phyloP scores from a whole-genome alignment of 2,329 filamentous ascomycete genomes.

The Xylaria sp. region DNA sequence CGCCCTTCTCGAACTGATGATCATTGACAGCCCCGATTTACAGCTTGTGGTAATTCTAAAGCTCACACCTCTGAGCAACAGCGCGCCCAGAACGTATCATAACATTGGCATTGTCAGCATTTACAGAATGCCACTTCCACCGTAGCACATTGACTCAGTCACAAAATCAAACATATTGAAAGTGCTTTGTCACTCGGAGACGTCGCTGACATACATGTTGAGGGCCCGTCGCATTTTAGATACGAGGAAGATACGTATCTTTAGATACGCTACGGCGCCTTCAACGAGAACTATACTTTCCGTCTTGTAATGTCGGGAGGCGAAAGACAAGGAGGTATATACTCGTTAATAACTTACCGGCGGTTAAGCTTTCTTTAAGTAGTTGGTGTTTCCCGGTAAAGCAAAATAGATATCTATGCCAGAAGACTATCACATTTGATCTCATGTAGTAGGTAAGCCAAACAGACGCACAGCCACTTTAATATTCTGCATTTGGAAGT shows the following conservation, averaged over 20 bases:
- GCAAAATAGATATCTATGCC: background rate
- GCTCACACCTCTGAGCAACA: background rate
- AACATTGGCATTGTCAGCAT: background rate
- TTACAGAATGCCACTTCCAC: background rate
- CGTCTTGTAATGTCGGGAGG: background rate
- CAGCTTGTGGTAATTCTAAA: background rate
- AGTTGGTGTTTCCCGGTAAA: conserved; percentile 1
- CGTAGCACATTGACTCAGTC: background rate
- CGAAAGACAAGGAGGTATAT: background rate
- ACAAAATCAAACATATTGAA: background rate
- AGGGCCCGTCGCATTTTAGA: background rate
- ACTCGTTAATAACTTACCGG: background rate
- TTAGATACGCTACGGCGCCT: background rate
- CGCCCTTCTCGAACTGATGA: background rate
- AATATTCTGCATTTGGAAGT: background rate
- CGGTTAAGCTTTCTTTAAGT: conserved; percentile 5
- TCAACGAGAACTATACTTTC: background rate
- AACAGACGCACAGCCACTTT: background rate
- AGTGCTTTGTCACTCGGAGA: background rate
- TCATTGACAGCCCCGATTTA: background rate
- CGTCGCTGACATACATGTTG: background rate
- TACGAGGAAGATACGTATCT: background rate
- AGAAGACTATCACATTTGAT: background rate
- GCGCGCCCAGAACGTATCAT: background rate
- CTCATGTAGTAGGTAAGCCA: background rate